Evolutionary conservation across 2,329 filamentous ascomycete species (phyloP).

Genomic region (Chalara sp.): DNA sequence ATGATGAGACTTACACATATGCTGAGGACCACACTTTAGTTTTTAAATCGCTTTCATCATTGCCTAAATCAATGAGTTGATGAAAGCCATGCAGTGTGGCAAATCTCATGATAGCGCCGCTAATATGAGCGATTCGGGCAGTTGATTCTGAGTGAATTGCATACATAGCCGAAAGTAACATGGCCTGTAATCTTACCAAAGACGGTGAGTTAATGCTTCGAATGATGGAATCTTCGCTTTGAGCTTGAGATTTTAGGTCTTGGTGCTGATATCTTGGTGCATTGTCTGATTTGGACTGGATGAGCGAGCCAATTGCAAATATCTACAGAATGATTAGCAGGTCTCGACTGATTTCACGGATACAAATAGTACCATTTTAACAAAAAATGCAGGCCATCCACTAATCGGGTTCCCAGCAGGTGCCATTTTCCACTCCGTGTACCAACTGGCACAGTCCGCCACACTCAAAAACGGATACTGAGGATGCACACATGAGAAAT

Average conservation of each 20-base stretch:
- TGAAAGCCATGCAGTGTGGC: constrained; percentile 10
- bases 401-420: constrained; percentile 2
- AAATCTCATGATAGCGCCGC: constrained; percentile 8
- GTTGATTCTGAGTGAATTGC: constrained; percentile 9
- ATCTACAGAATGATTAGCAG: background rate
- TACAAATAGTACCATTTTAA: constrained; percentile 3
- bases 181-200: constrained; percentile 7
- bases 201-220: constrained; percentile 4
- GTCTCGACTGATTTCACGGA: background rate
- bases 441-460: constrained; percentile 5
- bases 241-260: constrained; percentile 10
- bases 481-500: constrained; percentile 8
- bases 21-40: constrained; percentile 10
- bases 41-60: constrained; percentile 8
- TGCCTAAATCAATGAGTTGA: constrained; percentile 1
- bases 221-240: constrained; percentile 7
- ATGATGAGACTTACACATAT: constrained; percentile 7
- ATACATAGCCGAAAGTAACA: constrained; percentile 11
- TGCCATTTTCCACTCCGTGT: constrained; percentile 8
- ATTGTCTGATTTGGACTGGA: constrained; percentile 8
- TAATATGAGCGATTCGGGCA: constrained; percentile 7
- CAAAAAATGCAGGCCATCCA: constrained; percentile 8
- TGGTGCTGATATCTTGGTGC: constrained; percentile 10
- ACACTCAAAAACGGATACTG: constrained; percentile 11
- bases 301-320: constrained; percentile 7